These are phyloP conservation scores for Termitomyces sp. DNA, from an alignment of 768 basidiomycete species.

Conservation along the genomic window DNA sequence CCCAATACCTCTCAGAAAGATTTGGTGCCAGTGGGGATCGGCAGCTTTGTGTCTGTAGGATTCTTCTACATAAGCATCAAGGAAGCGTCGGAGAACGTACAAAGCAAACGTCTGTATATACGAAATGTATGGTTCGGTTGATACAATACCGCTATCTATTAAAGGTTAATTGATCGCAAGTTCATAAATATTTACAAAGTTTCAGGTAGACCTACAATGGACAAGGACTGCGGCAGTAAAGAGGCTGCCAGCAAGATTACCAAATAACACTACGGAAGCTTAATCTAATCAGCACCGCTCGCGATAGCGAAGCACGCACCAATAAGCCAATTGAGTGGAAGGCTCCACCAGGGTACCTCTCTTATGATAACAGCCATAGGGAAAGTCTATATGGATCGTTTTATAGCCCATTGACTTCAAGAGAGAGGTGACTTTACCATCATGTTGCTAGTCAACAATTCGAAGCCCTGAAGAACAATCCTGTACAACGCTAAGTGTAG, in stretches of 20 bases:
- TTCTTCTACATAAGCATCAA: background rate
- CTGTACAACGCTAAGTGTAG: slow-evolving; percentile 25
- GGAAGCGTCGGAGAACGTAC: slow-evolving; percentile 34
- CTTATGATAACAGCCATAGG: slow-evolving; percentile 64
- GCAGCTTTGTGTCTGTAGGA: slow-evolving; percentile 50
- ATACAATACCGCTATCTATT: slow-evolving; percentile 57
- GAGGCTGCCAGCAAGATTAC: slow-evolving; percentile 63
- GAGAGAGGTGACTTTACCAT: slow-evolving; percentile 39
- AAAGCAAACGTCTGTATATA: slow-evolving; percentile 52
- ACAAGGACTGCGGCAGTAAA: slow-evolving; percentile 67
- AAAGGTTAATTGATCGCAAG: background rate
- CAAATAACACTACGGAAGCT: slow-evolving; percentile 52
- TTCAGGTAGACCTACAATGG: slow-evolving; percentile 43
- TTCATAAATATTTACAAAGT: background rate
- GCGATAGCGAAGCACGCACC: slow-evolving; percentile 32
- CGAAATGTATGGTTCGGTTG: slow-evolving; percentile 48
- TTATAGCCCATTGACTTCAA: background rate
- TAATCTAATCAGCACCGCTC: background rate
- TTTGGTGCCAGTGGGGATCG: slow-evolving; percentile 66
- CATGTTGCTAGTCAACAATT: slow-evolving; percentile 73
- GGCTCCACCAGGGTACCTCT: slow-evolving; percentile 64
- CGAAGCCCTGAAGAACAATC: slow-evolving; percentile 68
- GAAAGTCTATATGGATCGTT: slow-evolving; percentile 39
- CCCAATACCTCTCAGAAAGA: slow-evolving; percentile 68
- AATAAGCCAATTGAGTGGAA: slow-evolving; percentile 64